Evolutionary conservation across 805 yeast genomes (phyloP), one percentile per base, ranked within the genome.

Genomic region (Candida coquimbonensis): DNA sequence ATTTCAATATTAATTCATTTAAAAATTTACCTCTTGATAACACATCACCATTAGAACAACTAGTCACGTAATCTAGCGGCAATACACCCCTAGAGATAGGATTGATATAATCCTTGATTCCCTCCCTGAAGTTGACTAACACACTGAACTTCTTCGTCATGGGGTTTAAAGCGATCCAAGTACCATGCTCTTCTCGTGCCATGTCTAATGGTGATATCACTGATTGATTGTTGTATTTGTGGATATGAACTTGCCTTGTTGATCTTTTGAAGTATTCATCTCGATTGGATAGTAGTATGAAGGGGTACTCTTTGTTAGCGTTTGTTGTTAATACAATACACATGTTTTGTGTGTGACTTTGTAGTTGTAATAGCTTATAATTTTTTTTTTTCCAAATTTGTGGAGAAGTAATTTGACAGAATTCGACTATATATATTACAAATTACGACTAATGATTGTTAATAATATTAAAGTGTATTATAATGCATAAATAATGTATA

Each of bases 211-310:
- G 97, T 8, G 84, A 75, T 11, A 87, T 59, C 1, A 83, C 65
- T 41, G 13, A 44, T 27, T 52, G 53, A 29, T 53, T 39, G 33
- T 64, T 61, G 42, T 68, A 64, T 49, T 64, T 45, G 47, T 68
- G 62, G 44, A 69, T 52, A 43, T 60, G 55, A 35, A 91, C 82
- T n/a, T 62, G 58, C 44, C 75, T 72, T 0, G 98, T 91, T 2
- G 82, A 80, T 42, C 99, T 66, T 38, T 70, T 74, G 59, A 85
- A 80, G 55, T 68, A 86, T 62, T 93, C 99, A 60, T 93, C 99
- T 39, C 99, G 64, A 59, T 91, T 91, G 4, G 96, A 87, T 4
- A 87, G 66, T 5, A 88, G 60, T 2, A 91, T 75, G 36, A 91
- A 69, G 1, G 95, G 86, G 54, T 80, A 91, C 19, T 83, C 77